Percentiles rank a stretch among this genome's conserved stretches.
Evolutionary conservation across 805 yeast genomes (phyloP).

Genomic region (Metschnikowia noctiluminum): DNA sequence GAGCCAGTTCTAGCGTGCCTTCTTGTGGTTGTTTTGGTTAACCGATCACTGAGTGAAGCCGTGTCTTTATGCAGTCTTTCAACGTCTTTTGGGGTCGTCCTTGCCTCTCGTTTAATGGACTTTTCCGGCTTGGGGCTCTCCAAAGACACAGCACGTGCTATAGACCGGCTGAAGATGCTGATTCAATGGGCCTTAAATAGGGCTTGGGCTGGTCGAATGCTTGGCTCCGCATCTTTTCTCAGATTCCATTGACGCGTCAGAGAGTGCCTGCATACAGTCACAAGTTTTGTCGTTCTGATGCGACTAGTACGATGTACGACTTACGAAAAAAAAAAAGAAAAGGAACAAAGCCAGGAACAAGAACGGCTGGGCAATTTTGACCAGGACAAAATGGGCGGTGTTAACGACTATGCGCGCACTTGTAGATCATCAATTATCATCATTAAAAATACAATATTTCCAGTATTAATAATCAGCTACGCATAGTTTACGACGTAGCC

Average conservation of each 20-base stretch:
- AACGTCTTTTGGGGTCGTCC: not conserved
- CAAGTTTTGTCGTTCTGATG: not conserved
- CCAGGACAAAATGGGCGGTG: not conserved
- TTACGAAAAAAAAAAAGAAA: not conserved
- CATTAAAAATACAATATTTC: constrained; percentile 16
- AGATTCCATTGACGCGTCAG: constrained; percentile 7
- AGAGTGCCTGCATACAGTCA: not conserved
- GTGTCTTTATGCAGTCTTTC: constrained; percentile 5
- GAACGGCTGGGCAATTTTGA: not conserved
- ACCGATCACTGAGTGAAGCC: not conserved
- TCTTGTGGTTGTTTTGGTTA: not conserved
- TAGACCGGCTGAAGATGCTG: not conserved
- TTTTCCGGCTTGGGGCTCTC: not conserved
- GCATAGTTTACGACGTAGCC: constrained; percentile 7
- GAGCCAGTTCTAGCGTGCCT: not conserved
- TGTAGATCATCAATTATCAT: constrained; percentile 10
- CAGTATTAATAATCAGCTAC: not conserved
- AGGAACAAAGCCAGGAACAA: not conserved
- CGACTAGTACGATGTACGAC: not conserved
- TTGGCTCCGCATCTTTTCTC: constrained; percentile 1
- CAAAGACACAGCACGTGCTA: not conserved
- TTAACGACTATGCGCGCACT: not conserved
- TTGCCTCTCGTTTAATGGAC: not conserved
- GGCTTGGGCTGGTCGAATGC: not conserved
- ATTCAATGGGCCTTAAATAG: not conserved